These are phyloP conservation scores for Metschnikowia matae DNA, from an alignment of 805 yeast genomes.

Conservation along the genomic window DNA sequence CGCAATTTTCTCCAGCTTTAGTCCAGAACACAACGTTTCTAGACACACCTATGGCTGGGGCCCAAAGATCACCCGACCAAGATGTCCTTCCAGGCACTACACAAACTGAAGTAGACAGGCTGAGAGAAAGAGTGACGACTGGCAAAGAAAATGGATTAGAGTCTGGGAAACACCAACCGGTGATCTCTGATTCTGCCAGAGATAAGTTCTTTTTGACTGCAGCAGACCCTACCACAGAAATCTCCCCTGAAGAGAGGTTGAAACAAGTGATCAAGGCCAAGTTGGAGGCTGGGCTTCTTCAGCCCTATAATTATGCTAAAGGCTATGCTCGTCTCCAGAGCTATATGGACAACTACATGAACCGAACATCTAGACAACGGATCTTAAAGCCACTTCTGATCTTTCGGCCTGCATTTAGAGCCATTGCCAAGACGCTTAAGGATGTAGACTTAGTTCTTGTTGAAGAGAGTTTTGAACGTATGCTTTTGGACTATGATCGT, in stretches of 20 bases:
- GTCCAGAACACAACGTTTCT: slow-evolving; percentile 7
- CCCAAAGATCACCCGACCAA: not conserved
- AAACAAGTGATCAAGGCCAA: slow-evolving; percentile 94
- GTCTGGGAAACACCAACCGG: slow-evolving; percentile 28
- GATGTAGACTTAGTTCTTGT: slow-evolving; percentile 89
- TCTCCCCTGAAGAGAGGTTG: slow-evolving; percentile 88
- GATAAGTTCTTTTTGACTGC: slow-evolving; percentile 94
- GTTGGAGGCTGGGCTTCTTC: slow-evolving; percentile 84
- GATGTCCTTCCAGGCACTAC: slow-evolving; percentile 15
- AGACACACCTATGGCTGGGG: slow-evolving; percentile 1
- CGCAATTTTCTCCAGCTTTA: slow-evolving; percentile 27
- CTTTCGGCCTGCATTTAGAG: slow-evolving; percentile 89
- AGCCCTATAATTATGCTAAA: slow-evolving; percentile 89
- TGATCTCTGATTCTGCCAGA: slow-evolving; percentile 70
- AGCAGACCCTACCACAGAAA: slow-evolving; percentile 93
- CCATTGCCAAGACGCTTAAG: slow-evolving; percentile 83
- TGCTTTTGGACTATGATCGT: slow-evolving; percentile 88
- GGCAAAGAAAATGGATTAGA: not conserved
- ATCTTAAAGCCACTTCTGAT: slow-evolving; percentile 80
- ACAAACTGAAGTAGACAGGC: not conserved
- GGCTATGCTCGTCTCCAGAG: slow-evolving; percentile 87
- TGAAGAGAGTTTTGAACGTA: slow-evolving; percentile 90
- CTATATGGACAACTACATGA: slow-evolving; percentile 93
- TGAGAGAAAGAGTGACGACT: not conserved
- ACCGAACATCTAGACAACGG: slow-evolving; percentile 73